Evolutionary conservation across 495 filamentous ascomycete genomes (phyloP), one percentile per base, ranked within the genome.

Genomic region (Evernia prunastri): DNA sequence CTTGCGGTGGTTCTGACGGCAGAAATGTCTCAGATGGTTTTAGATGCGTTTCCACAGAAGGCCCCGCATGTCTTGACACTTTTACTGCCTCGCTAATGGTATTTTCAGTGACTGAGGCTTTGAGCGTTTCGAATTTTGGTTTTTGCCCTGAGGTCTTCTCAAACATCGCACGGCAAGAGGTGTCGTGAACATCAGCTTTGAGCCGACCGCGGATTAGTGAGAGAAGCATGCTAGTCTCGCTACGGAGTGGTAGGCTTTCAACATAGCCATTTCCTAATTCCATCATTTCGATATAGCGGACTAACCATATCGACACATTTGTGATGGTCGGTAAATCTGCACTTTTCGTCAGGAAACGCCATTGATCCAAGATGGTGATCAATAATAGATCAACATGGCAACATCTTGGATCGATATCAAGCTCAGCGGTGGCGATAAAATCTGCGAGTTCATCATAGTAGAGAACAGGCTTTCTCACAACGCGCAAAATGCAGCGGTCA

Each of bases 401-500:
- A 45, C 61, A 36, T 10, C 20, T 67, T 33, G 45, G 0, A 9
- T 18, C 35, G 7, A 65, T 51, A 29, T 72, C 64, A 10, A 66
- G 59, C 69, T 61, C 69, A 68, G 2, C 59, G 62, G 56, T 17
- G 8, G 51, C 7, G n/a, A 31, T 20, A 29, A 67, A 58, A 33
- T 71, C 68, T 40, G 79, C 66, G 20, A 79, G 59, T 57, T 88
- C 84, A 10, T 88, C 74, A 69, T 94, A 93, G 68, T 95, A 71
- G 47, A 67, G 91, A 67, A 90, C 82, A 9, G 88, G 86, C 45
- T 83, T 84, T 59, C 84, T 86, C 8, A 84, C 83, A 56, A 86
- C 85, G 20, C 90, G 84, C 47, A 81, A 81, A 23, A 87, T 76
- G 72, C 90, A 94, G 57, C 92, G 89, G 65, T 97, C 91, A 59